Evolutionary conservation across 768 basidiomycete species (phyloP).

Genomic region (Tubosaeta sp.): DNA sequence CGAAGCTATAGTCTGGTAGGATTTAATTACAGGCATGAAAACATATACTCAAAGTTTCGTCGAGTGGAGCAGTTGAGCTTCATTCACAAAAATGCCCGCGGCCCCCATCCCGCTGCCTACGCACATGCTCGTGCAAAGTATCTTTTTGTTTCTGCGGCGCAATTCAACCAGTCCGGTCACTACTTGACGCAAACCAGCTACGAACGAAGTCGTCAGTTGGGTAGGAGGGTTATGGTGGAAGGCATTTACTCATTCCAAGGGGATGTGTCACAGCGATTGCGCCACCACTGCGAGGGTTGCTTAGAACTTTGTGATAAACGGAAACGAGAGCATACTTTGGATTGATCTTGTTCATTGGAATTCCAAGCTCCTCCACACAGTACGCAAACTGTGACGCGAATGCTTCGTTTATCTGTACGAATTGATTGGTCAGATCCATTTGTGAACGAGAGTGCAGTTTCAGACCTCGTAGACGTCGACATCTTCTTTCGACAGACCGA

Average conservation of each 20-base stretch:
- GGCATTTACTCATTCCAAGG: conserved; percentile 71
- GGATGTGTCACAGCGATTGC: conserved; percentile 83
- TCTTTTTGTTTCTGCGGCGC: conserved; percentile 56
- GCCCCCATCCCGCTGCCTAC: conserved; percentile 90
- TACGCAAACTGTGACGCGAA: conserved; percentile 95
- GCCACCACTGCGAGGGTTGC: conserved; percentile 56
- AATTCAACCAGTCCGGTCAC: conserved; percentile 86
- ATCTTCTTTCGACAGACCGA: conserved; percentile 65
- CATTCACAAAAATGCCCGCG: conserved; percentile 76
- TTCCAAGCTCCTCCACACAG: conserved; percentile 74
- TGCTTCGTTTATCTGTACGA: conserved; percentile 74
- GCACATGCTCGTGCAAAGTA: conserved; percentile 82
- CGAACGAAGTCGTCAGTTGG: conserved; percentile 13
- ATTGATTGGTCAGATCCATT: not conserved
- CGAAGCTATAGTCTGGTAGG: not conserved
- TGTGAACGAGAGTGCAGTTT: not conserved
- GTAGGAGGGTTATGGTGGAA: not conserved
- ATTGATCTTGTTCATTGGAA: conserved; percentile 81
- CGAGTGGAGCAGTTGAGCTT: conserved; percentile 32
- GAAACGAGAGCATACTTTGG: conserved; percentile 54
- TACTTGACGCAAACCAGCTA: conserved; percentile 82
- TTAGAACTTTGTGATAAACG: not conserved
- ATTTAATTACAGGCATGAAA: not conserved
- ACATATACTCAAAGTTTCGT: conserved; percentile 21
- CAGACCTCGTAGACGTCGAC: conserved; percentile 72